Evolutionary conservation across 1,284 basidiomycete genomes (phyloP), one percentile per base, ranked within the genome.

Genomic region (Trichosporon ovoides): DNA sequence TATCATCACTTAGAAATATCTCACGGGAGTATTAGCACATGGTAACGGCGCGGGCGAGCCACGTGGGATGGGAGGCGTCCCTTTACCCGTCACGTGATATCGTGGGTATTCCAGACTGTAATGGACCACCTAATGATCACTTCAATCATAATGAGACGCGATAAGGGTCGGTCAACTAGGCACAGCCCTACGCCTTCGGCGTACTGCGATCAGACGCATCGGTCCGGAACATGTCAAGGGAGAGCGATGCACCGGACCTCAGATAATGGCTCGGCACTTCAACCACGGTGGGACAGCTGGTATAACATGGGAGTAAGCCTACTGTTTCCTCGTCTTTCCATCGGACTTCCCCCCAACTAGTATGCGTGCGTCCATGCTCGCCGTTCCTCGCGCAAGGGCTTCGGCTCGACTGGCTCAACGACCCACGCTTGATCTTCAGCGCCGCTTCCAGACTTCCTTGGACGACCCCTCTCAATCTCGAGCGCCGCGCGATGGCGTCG

Each of bases 401-500:
- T 36, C 43, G 1, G 13, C 37, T 3, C 18, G 24, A 1, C n/a
- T 46, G 10, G 38, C 33, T 1, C 37, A n/a, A n/a, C 50, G 35
- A 6, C 35, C 16, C 51, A 14, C 9, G 10, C 35, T 37, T 12
- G 52, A 22, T 11, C 37, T 28, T 24, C 53, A 54, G 53, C 40
- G 36, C 18, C 28, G 60, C 36, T 28, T 36, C 55, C 46, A 59
- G 48, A 38, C 56, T 1, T 61, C 60, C 4, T 22, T 56, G 38
- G 57, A 55, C 34, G 60, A 62, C 38, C 60, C 57, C 6, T 56
- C 60, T 16, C 35, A 52, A 7, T 33, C 50, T 16, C 52, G 52
- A 9, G 31, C 18, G 20, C 37, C 51, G 9, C 57, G 60, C 19
- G 60, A 62, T 16, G 57, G 60, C 11, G 19, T 36, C 33, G 36